Conservation (phyloP, 345 rosid species). For the Durio zibethinus region DNA sequence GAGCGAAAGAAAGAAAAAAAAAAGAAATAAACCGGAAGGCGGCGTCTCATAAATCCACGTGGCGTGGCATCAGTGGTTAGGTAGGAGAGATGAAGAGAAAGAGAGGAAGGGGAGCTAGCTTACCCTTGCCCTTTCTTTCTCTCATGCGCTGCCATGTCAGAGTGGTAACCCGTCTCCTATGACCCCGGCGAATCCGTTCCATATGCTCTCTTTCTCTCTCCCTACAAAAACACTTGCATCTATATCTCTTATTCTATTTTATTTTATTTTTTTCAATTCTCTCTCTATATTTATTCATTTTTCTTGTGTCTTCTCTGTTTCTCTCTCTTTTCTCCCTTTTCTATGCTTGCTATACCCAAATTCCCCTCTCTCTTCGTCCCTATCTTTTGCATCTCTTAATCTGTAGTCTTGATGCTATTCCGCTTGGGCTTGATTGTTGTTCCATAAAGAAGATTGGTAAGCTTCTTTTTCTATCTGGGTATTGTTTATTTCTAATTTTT, state of each 20-base stretch:
- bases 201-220: constrained; percentile 39
- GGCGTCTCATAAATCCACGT: background rate
- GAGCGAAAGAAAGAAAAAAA: background rate
- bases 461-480: constrained; percentile 30
- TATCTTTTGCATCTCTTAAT: constrained; percentile 8
- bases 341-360: constrained; percentile 44
- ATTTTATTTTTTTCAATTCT: background rate
- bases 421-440: constrained; percentile 23
- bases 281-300: constrained; percentile 37
- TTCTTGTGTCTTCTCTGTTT: constrained; percentile 21
- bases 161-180: constrained; percentile 56
- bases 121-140: background rate
- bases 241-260: background rate
- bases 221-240: constrained; percentile 9
- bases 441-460: constrained; percentile 40
- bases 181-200: constrained; percentile 88
- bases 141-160: constrained; percentile 77
- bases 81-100: background rate
- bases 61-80: background rate
- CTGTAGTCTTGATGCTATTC: constrained; percentile 16
- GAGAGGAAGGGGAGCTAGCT: background rate
- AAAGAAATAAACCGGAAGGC: background rate
- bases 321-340: constrained; percentile 18
- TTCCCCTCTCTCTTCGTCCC: constrained; percentile 16
- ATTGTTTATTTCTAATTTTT: constrained; percentile 16